Percentiles rank a stretch among this genome's conserved stretches.
These are phyloP conservation scores for Fusarium sp. DNA, from an alignment of 2,329 filamentous ascomycete genomes.

Conservation along the genomic window DNA sequence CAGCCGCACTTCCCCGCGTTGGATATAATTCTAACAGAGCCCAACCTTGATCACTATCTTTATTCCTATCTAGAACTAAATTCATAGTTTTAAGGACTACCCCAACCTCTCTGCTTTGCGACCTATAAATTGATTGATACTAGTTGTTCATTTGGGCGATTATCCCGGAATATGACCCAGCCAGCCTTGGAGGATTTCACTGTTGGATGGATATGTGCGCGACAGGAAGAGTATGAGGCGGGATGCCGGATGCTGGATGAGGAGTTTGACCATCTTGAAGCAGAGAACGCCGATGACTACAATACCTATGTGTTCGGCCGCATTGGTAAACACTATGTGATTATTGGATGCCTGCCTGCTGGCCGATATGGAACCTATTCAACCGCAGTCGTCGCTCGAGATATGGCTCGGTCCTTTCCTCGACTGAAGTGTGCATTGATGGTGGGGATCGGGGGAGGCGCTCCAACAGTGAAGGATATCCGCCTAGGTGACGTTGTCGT, in stretches of 20 bases:
- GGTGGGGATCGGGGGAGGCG: background rate
- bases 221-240: background rate
- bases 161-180: background rate
- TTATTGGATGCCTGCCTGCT: background rate
- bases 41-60: too few species aligned
- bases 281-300: background rate
- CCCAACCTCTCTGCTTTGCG: too few species aligned
- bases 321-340: background rate
- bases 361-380: background rate
- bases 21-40: too few species aligned
- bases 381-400: background rate
- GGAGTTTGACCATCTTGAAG: background rate
- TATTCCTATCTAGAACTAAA: too few species aligned
- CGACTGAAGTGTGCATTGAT: background rate
- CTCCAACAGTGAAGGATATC: background rate
- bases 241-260: background rate
- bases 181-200: background rate
- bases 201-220: background rate
- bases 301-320: background rate
- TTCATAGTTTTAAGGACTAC: too few species aligned
- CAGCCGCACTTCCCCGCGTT: too few species aligned
- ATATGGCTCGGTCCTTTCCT: background rate
- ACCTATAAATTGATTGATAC: too few species aligned
- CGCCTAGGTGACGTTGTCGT: conserved; percentile 42
- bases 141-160: too few species aligned